These are phyloP conservation scores for Mortierella antarctica DNA, from an alignment of 192 early-diverging fungal species.

Conservation along the genomic window DNA sequence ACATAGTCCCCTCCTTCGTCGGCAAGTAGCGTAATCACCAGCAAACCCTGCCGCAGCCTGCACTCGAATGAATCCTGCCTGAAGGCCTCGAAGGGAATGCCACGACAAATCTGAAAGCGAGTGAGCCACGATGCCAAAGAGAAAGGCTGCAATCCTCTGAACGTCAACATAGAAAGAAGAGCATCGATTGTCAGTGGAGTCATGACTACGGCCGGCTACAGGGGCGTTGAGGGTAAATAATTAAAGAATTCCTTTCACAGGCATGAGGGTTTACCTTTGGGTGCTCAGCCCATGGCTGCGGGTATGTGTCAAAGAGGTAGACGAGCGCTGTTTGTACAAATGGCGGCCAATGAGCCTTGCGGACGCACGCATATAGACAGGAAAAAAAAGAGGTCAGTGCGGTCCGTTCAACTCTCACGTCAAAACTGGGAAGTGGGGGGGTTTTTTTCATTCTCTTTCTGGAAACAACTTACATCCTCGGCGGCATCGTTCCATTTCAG, in stretches of 20 bases:
- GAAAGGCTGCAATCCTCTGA: conserved; percentile 64
- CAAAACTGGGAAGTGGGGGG: neutral
- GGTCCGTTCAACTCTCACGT: neutral
- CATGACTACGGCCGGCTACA: neutral
- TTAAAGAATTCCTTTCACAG: too few species aligned
- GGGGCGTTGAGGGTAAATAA: neutral
- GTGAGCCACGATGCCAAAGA: conserved; percentile 70
- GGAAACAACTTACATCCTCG: conserved; percentile 3
- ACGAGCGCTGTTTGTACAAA: too few species aligned
- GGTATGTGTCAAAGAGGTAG: too few species aligned
- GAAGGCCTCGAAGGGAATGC: conserved; percentile 64
- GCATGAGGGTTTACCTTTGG: too few species aligned
- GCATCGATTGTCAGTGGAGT: neutral
- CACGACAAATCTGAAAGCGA: conserved; percentile 70
- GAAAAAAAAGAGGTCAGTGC: too few species aligned
- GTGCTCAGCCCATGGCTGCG: too few species aligned
- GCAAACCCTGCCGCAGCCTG: conserved; percentile 58
- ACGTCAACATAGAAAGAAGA: neutral
- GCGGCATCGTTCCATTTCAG: conserved; percentile 13
- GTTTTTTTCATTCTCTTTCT: too few species aligned
- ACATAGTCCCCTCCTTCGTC: conserved; percentile 72
- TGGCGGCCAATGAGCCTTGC: too few species aligned
- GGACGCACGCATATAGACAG: too few species aligned
- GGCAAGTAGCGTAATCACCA: conserved; percentile 52
- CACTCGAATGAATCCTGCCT: conserved; percentile 65